Evolutionary conservation across 768 basidiomycete species (phyloP), one percentile per base, ranked within the genome.

Genomic region (Tubosaeta sp.): DNA sequence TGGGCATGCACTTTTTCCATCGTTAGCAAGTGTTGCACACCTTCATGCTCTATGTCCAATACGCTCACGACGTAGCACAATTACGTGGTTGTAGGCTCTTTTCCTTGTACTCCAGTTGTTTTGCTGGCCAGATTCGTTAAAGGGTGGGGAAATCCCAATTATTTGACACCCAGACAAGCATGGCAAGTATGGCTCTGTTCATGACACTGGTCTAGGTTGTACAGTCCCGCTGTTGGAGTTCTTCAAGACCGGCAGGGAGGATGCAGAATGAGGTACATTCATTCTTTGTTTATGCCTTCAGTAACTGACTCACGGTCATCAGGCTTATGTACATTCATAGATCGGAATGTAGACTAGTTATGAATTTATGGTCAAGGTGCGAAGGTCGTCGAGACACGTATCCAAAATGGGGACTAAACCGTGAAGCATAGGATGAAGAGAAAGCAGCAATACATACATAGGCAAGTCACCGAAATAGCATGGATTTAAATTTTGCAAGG

Each of bases 1-100:
- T 90, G 5, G 86, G 83, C 22, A 89, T 89, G 88, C 86, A 88
- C 22, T 62, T 88, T 88, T 66, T 88, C 86, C 60, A 85, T 90
- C 56, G 78, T 84, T 59, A 88, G 85, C 85, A 66, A 41, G 84
- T 67, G n/a, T 27, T 41, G 4, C 4, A 17, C 5, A 13, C 42
- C 22, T 29, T 16, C 31, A 22, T 32, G 8, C 44, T 35, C 22
- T 42, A 14, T 31, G 53, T 39, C 54, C 39, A 31, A 58, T 31
- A 48, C 11, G 39, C 32, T 31, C 33, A n/a, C 35, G 32, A 50
- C n/a, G 31, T 32, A 85, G 85, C 86, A 85, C 86, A 87, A 78
- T 65, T 88, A 44, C 77, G 86, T 39, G 73, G 79, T 52, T 88
- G 85, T 85, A 55, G 27, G 68, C n/a, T 54, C 27, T n/a, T 25